Conservation (phyloP, 345 rosid genomes). For the Jatropha curcas region DNA sequence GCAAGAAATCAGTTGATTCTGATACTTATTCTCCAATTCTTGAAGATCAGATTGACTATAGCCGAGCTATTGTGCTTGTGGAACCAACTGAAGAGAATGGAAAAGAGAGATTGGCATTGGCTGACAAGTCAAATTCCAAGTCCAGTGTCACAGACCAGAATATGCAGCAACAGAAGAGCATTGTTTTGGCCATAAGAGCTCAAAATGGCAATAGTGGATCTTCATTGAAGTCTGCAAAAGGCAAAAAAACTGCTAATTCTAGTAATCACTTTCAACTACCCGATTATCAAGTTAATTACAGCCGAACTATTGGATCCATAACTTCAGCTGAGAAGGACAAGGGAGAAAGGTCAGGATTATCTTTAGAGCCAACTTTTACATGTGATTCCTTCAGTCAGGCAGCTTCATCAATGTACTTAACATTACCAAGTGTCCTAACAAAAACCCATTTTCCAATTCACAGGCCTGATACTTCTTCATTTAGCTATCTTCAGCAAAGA, state of each 20-base stretch:
- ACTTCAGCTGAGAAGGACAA: conserved; percentile 19
- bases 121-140: conserved; percentile 21
- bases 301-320: conserved; percentile 24
- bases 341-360: conserved; percentile 24
- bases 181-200: conserved; percentile 46
- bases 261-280: conserved; percentile 13
- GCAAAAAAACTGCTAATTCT: conserved; percentile 26
- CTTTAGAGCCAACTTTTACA: conserved; percentile 23
- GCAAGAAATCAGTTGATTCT: conserved; percentile 19
- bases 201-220: conserved; percentile 28
- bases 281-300: conserved; percentile 15
- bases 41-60: conserved; percentile 21
- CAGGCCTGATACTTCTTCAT: conserved; percentile 31
- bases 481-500: conserved; percentile 32
- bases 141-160: conserved; percentile 19
- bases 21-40: conserved; percentile 11
- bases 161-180: conserved; percentile 34
- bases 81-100: conserved; percentile 19
- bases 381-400: conserved; percentile 24
- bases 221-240: conserved; percentile 18
- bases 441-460: conserved; percentile 22
- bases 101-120: conserved; percentile 22
- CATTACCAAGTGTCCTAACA: conserved; percentile 29
- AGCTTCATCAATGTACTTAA: conserved; percentile 41
- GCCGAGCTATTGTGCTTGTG: conserved; percentile 26